Conservation (phyloP, 176 grass and related monocot species). For the Pontederia paniculata region DNA sequence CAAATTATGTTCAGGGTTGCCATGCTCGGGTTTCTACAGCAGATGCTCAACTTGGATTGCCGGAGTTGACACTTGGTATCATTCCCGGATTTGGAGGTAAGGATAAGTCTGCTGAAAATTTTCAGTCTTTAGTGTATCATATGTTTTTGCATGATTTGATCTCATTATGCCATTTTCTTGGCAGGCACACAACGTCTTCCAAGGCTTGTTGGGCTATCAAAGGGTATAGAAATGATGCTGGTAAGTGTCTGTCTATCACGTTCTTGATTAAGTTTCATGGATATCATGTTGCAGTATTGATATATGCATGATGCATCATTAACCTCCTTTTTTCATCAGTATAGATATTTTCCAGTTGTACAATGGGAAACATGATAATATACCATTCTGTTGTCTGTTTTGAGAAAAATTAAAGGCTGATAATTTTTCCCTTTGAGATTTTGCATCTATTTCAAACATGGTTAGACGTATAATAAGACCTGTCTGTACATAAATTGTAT, state of each 20-base stretch:
- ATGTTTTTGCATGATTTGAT: not conserved
- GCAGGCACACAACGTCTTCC: constrained; percentile 88
- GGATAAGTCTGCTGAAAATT: constrained; percentile 5
- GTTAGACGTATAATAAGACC: too few relatives aligned
- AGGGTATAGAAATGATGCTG: constrained; percentile 96
- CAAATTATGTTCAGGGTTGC: constrained; percentile 47
- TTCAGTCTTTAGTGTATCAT: not conserved
- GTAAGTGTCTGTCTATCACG: constrained; percentile 40
- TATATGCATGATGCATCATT: constrained; percentile 8
- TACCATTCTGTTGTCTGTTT: too few relatives aligned
- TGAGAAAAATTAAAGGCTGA: too few relatives aligned
- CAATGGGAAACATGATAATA: too few relatives aligned
- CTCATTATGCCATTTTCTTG: constrained; percentile 7
- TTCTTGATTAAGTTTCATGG: constrained; percentile 1
- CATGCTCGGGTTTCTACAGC: constrained; percentile 94
- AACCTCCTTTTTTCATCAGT: too few relatives aligned
- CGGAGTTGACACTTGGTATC: constrained; percentile 87
- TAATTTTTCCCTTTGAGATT: too few relatives aligned
- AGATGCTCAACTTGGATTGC: constrained; percentile 90
- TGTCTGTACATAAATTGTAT: too few relatives aligned
- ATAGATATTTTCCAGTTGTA: too few relatives aligned
- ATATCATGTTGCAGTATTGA: constrained; percentile 1
- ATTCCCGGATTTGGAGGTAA: constrained; percentile 98
- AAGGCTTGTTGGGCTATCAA: constrained; percentile 87
- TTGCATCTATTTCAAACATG: too few relatives aligned